These are phyloP conservation scores for Sporothrix brunneoviolacea DNA, from an alignment of 2,329 filamentous ascomycete species.

Conservation along the genomic window DNA sequence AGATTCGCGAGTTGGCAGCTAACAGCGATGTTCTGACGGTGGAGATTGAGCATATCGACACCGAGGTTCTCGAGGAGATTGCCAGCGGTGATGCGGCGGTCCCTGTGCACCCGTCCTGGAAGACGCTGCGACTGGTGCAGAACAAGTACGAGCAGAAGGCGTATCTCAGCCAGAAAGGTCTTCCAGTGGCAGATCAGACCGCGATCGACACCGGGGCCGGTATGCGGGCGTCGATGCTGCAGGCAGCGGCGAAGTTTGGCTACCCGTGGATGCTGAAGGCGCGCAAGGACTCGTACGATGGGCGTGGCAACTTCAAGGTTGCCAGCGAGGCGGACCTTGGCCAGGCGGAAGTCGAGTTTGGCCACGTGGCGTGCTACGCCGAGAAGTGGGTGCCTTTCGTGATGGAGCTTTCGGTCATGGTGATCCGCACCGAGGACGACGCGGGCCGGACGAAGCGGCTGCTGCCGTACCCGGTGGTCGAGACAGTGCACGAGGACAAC, in stretches of 20 bases:
- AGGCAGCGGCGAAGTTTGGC: conserved; percentile 59
- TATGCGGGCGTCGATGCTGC: conserved; percentile 53
- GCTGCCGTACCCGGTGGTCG: conserved; percentile 79
- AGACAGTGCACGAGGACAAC: conserved; percentile 91
- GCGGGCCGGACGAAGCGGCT: conserved; percentile 39
- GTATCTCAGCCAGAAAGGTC: conserved; percentile 59
- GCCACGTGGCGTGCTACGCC: conserved; percentile 69
- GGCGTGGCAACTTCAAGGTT: conserved; percentile 60
- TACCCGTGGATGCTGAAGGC: conserved; percentile 92
- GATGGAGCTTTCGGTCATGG: conserved; percentile 89
- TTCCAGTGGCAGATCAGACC: conserved; percentile 67
- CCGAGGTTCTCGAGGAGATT: conserved; percentile 80
- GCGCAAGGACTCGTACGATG: conserved; percentile 85
- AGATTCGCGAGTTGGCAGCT: conserved; percentile 72
- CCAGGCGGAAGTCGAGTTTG: conserved; percentile 62
- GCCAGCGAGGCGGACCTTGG: conserved; percentile 40
- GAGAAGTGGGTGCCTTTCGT: conserved; percentile 84
- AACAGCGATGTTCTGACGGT: conserved; percentile 78
- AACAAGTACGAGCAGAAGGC: conserved; percentile 91
- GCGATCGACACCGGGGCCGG: conserved; percentile 51
- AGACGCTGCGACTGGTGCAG: conserved; percentile 81
- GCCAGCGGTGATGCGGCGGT: conserved; percentile 53
- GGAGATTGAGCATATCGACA: conserved; percentile 93
- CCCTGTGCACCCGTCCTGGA: conserved; percentile 73
- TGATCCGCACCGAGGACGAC: conserved; percentile 75